Percentiles rank a stretch among this genome's conserved stretches.
These are phyloP conservation scores for Candida sojae DNA, from an alignment of 1,139 yeast genomes.

Conservation along the genomic window DNA sequence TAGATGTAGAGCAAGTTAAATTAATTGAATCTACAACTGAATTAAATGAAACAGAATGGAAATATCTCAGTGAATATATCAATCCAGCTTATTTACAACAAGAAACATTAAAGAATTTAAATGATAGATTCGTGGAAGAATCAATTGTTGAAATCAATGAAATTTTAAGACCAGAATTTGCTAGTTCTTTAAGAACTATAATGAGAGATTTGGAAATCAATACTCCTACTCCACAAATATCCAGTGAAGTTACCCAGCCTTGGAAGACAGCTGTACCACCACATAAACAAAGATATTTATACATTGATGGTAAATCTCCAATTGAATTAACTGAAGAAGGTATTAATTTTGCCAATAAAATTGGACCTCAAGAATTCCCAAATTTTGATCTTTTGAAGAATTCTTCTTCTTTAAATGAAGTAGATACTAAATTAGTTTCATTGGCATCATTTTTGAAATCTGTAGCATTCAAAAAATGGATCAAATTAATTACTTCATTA, in stretches of 20 bases:
- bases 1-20: constrained; percentile 30
- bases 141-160: constrained; percentile 69
- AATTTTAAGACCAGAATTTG: constrained; percentile 60
- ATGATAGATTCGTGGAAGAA: constrained; percentile 58
- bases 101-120: constrained; percentile 29
- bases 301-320: constrained; percentile 65
- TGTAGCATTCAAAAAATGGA: constrained; percentile 68
- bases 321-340: constrained; percentile 27
- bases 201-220: constrained; percentile 59
- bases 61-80: constrained; percentile 53
- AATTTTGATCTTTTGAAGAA: constrained; percentile 34
- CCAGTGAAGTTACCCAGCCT: constrained; percentile 61
- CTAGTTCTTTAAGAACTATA: constrained; percentile 44
- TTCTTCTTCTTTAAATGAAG: constrained; percentile 1
- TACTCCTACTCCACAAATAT: constrained; percentile 56
- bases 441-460: constrained; percentile 64
- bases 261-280: constrained; percentile 96
- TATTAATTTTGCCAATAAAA: constrained; percentile 28
- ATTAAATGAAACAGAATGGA: constrained; percentile 37
- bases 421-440: constrained; percentile 43
- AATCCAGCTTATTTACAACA: constrained; percentile 54
- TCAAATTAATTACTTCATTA: constrained; percentile 63
- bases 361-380: constrained; percentile 54
- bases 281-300: constrained; percentile 86
- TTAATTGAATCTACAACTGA: constrained; percentile 22